phyloP scores from a whole-genome alignment of 805 yeast species.

The Monosporozyma solicola region DNA sequence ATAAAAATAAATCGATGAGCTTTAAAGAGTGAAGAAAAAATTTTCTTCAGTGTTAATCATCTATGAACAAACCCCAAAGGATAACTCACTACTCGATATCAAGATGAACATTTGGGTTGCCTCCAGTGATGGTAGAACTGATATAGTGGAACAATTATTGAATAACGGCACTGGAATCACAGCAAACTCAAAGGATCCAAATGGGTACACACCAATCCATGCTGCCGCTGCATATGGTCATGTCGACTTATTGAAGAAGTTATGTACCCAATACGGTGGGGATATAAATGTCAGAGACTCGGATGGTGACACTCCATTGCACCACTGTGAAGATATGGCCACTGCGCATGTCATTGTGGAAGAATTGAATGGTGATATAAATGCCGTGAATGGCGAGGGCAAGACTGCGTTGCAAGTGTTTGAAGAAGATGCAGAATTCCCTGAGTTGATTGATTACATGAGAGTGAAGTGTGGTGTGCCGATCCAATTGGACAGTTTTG shows the following conservation, averaged over 20 bases:
- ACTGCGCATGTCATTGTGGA: conserved; percentile 63
- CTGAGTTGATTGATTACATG: conserved; percentile 65
- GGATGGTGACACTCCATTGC: conserved; percentile 95
- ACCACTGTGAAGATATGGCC: conserved; percentile 67
- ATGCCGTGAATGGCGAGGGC: conserved; percentile 59
- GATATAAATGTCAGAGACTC: conserved; percentile 72
- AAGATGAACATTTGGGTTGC: conserved; percentile 81
- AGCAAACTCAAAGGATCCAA: conserved; percentile 74
- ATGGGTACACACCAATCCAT: conserved; percentile 94
- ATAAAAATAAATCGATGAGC: neutral
- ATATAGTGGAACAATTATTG: conserved; percentile 48
- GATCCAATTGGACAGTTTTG: conserved; percentile 15
- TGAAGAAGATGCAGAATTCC: conserved; percentile 78
- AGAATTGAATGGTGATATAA: conserved; percentile 58
- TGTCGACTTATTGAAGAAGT: conserved; percentile 42
- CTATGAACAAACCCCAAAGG: neutral
- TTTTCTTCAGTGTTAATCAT: too few relatives aligned
- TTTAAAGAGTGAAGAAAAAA: neutral
- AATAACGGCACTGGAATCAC: conserved; percentile 37
- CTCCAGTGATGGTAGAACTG: conserved; percentile 73
- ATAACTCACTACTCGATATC: neutral
- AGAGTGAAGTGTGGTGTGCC: conserved; percentile 32
- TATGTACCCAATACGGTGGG: conserved; percentile 46
- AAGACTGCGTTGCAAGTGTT: conserved; percentile 64
- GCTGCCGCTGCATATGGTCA: conserved; percentile 97